phyloP scores from a whole-genome alignment of 2,329 filamentous ascomycete species.

The Fusarium nygamai region DNA sequence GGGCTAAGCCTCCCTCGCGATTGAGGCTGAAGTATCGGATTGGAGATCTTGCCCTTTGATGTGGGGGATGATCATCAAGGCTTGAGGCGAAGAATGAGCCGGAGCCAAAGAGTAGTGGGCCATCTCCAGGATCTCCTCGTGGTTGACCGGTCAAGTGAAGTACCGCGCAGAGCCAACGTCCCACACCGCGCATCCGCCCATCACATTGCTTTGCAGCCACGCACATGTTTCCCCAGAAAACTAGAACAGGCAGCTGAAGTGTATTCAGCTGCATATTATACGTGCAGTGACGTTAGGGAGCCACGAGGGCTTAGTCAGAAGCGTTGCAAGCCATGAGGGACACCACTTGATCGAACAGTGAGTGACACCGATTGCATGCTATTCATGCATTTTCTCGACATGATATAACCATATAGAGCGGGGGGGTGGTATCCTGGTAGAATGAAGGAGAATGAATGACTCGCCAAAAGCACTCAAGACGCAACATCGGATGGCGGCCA shows the following conservation, averaged over 20 bases:
- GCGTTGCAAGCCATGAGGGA: neutral
- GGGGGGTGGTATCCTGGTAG: conserved; percentile 1
- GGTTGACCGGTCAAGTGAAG: conserved; percentile 30
- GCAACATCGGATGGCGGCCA: neutral
- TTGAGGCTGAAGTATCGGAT: conserved; percentile 39
- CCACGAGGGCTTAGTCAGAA: conserved; percentile 24
- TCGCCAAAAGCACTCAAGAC: neutral
- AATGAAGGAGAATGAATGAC: neutral
- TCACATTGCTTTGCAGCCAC: conserved; percentile 33
- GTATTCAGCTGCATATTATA: conserved; percentile 23
- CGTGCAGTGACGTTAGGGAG: conserved; percentile 38
- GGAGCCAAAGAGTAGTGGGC: conserved; percentile 30
- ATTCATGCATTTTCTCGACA: neutral
- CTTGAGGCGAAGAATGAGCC: conserved; percentile 12
- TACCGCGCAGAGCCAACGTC: conserved; percentile 26
- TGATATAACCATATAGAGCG: neutral
- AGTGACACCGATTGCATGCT: neutral
- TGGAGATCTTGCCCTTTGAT: conserved; percentile 27
- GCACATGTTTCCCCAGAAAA: conserved; percentile 42
- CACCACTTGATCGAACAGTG: neutral
- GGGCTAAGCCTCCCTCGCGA: neutral
- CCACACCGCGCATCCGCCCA: conserved; percentile 37
- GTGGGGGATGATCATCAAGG: conserved; percentile 40
- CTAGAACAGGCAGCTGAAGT: conserved; percentile 40
- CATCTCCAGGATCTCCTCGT: conserved; percentile 33